Conservation (phyloP, 345 rosid species). For the Clarkia xantiana region DNA sequence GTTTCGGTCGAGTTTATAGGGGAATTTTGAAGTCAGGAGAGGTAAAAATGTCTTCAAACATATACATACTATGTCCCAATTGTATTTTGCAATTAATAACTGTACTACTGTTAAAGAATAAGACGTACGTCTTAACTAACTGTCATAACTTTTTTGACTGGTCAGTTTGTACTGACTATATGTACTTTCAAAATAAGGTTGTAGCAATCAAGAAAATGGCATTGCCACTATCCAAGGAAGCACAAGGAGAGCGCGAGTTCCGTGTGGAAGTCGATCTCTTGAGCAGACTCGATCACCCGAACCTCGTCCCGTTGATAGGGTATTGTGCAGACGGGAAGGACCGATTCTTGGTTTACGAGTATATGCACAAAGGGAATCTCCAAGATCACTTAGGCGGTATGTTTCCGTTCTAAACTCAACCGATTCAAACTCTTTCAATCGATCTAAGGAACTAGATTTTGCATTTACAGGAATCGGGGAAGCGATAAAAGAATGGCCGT, state of each 20-base stretch:
- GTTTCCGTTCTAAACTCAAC: too few species aligned
- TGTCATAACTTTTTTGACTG: too few species aligned
- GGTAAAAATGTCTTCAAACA: too few species aligned
- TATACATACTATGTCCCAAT: too few species aligned
- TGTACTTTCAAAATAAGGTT: too few species aligned
- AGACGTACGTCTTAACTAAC: too few species aligned
- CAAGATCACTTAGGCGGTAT: conserved; percentile 88
- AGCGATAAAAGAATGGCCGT: conserved; percentile 66
- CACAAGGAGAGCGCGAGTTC: conserved; percentile 82
- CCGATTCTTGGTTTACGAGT: conserved; percentile 83
- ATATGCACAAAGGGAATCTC: conserved; percentile 82
- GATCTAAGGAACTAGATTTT: too few species aligned
- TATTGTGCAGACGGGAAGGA: conserved; percentile 91
- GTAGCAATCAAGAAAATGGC: conserved; percentile 98
- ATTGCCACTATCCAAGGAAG: conserved; percentile 61
- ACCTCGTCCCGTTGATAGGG: conserved; percentile 78
- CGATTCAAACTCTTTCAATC: too few species aligned
- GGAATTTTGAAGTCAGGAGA: conserved; percentile 74
- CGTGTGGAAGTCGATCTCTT: conserved; percentile 89
- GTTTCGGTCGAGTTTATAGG: conserved; percentile 77
- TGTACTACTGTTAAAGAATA: too few species aligned
- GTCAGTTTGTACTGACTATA: too few species aligned
- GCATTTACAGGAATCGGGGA: conserved; percentile 80
- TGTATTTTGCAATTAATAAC: too few species aligned
- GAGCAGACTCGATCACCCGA: conserved; percentile 89